phyloP scores from a whole-genome alignment of 164 flowering plant species.

The Liquidambar formosana region DNA sequence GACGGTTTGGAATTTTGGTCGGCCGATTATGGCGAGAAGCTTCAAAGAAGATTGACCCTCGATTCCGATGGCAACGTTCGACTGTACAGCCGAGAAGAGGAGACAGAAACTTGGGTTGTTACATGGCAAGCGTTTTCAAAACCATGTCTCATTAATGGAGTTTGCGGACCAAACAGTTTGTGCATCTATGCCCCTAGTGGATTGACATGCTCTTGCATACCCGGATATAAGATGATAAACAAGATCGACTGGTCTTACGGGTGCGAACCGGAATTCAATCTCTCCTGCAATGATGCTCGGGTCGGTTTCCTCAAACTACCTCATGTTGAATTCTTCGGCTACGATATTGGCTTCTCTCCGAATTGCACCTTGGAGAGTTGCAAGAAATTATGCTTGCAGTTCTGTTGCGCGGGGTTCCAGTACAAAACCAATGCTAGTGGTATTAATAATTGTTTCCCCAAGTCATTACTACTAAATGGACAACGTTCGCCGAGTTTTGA shows the following conservation, averaged over 20 bases:
- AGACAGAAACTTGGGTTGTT: conserved; percentile 1
- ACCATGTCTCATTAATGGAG: conserved; percentile 10
- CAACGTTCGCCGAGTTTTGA: not conserved
- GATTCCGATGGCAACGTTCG: conserved; percentile 16
- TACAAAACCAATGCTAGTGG: not conserved
- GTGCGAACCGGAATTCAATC: conserved; percentile 16
- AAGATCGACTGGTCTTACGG: conserved; percentile 15
- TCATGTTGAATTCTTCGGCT: conserved; percentile 9
- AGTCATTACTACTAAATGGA: conserved; percentile 14
- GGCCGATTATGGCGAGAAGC: not conserved
- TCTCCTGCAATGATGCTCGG: not conserved
- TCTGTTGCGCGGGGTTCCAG: conserved; percentile 25
- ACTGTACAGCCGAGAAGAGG: conserved; percentile 3
- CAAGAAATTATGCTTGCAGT: conserved; percentile 8
- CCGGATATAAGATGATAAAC: conserved; percentile 14
- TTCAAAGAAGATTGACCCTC: conserved; percentile 5
- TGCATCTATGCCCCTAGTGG: not conserved
- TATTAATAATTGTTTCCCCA: conserved; percentile 16
- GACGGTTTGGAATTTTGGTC: not conserved
- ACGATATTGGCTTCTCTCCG: not conserved
- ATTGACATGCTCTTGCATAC: conserved; percentile 5
- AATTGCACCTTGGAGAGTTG: conserved; percentile 13
- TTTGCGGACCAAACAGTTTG: conserved; percentile 13
- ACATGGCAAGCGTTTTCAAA: conserved; percentile 6
- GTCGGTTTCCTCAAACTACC: not conserved